Conservation (phyloP, 495 filamentous ascomycete species). For the Aspergillus diversus region DNA sequence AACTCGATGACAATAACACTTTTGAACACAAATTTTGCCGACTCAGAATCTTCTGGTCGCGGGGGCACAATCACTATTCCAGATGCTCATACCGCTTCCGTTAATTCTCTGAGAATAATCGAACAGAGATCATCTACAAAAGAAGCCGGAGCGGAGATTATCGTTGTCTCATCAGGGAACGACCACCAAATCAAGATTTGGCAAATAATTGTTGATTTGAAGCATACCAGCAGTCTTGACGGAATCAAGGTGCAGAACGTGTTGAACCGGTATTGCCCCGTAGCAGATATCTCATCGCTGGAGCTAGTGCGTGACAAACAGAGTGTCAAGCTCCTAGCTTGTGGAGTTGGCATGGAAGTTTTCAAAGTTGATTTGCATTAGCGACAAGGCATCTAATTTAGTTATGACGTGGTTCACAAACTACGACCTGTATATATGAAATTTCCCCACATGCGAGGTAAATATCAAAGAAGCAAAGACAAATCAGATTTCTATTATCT, state of each 20-base stretch:
- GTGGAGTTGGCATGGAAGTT: conserved; percentile 61
- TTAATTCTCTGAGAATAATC: conserved; percentile 67
- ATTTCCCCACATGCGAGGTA: neutral
- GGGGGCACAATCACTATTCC: conserved; percentile 60
- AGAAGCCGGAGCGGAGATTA: conserved; percentile 20
- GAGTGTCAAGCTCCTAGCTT: conserved; percentile 44
- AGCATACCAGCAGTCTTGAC: conserved; percentile 30
- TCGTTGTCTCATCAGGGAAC: conserved; percentile 68
- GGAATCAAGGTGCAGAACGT: conserved; percentile 47
- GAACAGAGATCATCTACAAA: conserved; percentile 10
- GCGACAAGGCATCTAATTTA: neutral
- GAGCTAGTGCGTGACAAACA: conserved; percentile 34
- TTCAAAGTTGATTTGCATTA: conserved; percentile 27
- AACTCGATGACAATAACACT: conserved; percentile 69
- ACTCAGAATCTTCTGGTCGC: conserved; percentile 11
- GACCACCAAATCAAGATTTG: conserved; percentile 84
- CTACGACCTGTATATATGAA: neutral
- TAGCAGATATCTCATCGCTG: conserved; percentile 65
- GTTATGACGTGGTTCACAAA: neutral
- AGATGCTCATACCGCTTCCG: conserved; percentile 78
- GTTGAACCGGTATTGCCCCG: conserved; percentile 58
- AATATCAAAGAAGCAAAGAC: too few relatives aligned
- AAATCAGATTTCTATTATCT: too few relatives aligned
- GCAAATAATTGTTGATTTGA: conserved; percentile 50
- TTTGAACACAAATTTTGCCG: conserved; percentile 29